Evolutionary conservation across 1,284 basidiomycete species (phyloP).

Genomic region (Cryptococcus sp.): DNA sequence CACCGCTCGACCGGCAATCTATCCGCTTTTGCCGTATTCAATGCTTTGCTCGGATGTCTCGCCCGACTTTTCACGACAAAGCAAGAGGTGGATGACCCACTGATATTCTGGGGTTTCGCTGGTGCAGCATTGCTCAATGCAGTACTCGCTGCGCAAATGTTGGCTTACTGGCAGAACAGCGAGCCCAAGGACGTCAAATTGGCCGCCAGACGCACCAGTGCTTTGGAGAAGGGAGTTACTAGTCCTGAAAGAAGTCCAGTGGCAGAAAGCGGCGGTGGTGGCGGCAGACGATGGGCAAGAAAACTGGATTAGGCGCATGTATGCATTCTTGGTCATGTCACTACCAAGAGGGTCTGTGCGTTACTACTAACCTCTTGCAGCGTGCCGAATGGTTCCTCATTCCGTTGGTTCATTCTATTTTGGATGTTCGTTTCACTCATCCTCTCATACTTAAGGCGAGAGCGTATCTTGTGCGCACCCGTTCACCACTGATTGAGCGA

Average conservation of each 20-base stretch:
- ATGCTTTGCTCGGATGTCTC: slow-evolving; percentile 74
- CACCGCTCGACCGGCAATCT: slow-evolving; percentile 82
- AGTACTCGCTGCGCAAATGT: slow-evolving; percentile 76
- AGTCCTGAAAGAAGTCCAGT: slow-evolving; percentile 12
- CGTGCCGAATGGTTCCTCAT: no score
- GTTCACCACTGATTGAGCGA: no score
- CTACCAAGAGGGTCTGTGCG: no score
- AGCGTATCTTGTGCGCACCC: no score
- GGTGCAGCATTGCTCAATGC: slow-evolving; percentile 76
- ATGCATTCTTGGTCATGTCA: no score
- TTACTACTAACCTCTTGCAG: no score
- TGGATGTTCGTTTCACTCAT: no score
- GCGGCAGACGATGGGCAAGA: slow-evolving; percentile 23
- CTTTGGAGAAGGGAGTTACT: slow-evolving; percentile 28
- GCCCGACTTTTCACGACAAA: slow-evolving; percentile 87
- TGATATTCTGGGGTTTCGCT: slow-evolving; percentile 77
- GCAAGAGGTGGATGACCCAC: slow-evolving; percentile 75
- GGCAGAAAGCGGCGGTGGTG: slow-evolving; percentile 7
- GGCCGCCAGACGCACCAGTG: slow-evolving; percentile 12
- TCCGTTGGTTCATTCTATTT: no score
- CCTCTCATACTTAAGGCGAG: no score
- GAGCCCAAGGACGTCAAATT: slow-evolving; percentile 34
- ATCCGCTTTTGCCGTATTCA: slow-evolving; percentile 80
- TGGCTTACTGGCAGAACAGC: slow-evolving; percentile 73
- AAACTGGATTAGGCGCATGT: slow-evolving; percentile 32